A percentile compares a stretch with the other conserved stretches of the same genome.
These are phyloP conservation scores for Podospora didyma DNA, from an alignment of 495 filamentous ascomycete species.

Conservation along the genomic window DNA sequence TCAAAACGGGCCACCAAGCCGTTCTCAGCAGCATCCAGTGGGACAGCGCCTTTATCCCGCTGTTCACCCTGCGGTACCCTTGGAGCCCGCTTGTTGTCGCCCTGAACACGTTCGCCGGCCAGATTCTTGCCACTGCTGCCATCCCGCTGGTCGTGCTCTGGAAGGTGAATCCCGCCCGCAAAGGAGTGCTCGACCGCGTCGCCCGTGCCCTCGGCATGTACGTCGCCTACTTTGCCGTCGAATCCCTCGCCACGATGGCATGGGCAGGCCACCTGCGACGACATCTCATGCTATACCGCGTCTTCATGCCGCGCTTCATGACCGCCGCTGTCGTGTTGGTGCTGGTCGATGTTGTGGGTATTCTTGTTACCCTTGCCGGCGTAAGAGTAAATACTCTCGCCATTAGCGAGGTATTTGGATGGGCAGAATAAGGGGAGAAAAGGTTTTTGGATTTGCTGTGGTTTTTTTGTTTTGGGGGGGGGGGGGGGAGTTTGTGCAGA, in stretches of 20 bases:
- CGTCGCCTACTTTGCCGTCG: conserved; percentile 72
- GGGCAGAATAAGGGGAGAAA: conserved; percentile 50
- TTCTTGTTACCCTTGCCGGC: conserved; percentile 64
- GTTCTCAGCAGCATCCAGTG: conserved; percentile 86
- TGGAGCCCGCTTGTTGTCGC: conserved; percentile 79
- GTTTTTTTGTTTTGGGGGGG: no score
- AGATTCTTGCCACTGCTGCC: conserved; percentile 73
- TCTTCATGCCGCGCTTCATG: conserved; percentile 90
- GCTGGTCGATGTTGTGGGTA: conserved; percentile 70
- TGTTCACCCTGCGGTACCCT: conserved; percentile 79
- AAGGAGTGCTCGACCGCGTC: conserved; percentile 62
- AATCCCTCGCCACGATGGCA: conserved; percentile 77
- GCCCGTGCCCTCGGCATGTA: conserved; percentile 67
- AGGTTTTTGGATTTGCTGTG: no score
- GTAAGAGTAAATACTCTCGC: conserved; percentile 69
- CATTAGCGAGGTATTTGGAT: conserved; percentile 87
- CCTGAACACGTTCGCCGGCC: conserved; percentile 84
- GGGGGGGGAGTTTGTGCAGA: no score
- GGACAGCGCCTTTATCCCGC: conserved; percentile 92
- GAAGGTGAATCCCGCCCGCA: conserved; percentile 63
- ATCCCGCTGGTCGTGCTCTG: conserved; percentile 82
- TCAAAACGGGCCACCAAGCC: conserved; percentile 97
- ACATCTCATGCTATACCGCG: conserved; percentile 96
- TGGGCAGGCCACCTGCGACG: conserved; percentile 83
- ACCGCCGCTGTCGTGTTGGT: conserved; percentile 67